Evolutionary conservation across 1,139 yeast genomes (phyloP).

Genomic region (Taphrina confusa): DNA sequence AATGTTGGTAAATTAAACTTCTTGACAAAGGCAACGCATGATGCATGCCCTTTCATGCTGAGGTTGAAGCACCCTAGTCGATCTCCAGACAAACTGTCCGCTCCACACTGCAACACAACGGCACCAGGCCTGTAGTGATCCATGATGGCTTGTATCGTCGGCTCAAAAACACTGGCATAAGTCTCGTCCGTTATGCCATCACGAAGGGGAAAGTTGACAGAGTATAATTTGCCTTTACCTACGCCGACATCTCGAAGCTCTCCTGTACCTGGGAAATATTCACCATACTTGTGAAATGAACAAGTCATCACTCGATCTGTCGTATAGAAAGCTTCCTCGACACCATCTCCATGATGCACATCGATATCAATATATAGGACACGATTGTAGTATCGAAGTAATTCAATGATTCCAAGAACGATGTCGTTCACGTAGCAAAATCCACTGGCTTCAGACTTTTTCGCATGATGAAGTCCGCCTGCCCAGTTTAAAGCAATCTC

Average conservation of each 20-base stretch:
- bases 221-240: constrained; percentile 82
- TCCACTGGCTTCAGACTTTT: constrained; percentile 92
- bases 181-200: constrained; percentile 93
- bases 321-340: constrained; percentile 94
- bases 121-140: constrained; percentile 95
- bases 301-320: constrained; percentile 98
- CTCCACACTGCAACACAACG: constrained; percentile 85
- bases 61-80: constrained; percentile 88
- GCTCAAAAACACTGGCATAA: constrained; percentile 83
- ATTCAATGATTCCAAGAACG: constrained; percentile 85
- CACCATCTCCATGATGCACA: constrained; percentile 98
- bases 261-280: constrained; percentile 95
- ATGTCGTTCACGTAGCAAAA: constrained; percentile 91
- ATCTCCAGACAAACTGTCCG: constrained; percentile 90
- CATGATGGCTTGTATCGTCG: constrained; percentile 75
- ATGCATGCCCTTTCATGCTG: constrained; percentile 92
- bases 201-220: constrained; percentile 84
- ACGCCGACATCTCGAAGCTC: constrained; percentile 85
- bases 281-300: constrained; percentile 95
- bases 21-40: constrained; percentile 86
- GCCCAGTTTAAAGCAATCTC: constrained; percentile 97
- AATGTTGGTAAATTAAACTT: constrained; percentile 84
- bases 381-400: constrained; percentile 86
- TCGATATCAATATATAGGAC: constrained; percentile 96
- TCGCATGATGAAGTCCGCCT: constrained; percentile 89